These are phyloP conservation scores for slime mould (Dictyostelium discoideum) DNA, from an alignment of 78 protist species.

Conservation along the genomic window DNA sequence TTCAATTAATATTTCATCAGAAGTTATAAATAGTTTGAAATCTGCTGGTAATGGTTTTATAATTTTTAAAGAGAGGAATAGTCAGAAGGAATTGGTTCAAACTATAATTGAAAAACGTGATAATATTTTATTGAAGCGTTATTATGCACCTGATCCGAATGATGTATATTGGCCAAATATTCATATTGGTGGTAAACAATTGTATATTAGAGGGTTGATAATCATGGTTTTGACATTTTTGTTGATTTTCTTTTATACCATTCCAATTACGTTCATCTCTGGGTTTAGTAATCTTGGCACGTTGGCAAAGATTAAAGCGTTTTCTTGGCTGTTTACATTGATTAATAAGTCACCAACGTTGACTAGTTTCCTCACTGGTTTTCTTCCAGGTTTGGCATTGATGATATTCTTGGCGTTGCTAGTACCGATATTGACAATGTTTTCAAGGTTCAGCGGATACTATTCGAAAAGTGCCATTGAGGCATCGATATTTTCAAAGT, in stretches of 20 bases:
- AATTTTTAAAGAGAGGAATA: slow-evolving; percentile 2
- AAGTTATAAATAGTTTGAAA: not conserved
- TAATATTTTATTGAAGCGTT: not conserved
- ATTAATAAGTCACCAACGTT: not conserved
- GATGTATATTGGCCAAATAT: slow-evolving; percentile 47
- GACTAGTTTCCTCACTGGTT: slow-evolving; percentile 42
- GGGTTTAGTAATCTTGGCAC: slow-evolving; percentile 45
- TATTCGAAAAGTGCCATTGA: not conserved
- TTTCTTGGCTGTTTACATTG: slow-evolving; percentile 22
- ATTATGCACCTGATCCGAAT: slow-evolving; percentile 28
- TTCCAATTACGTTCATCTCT: slow-evolving; percentile 32
- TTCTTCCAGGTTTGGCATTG: slow-evolving; percentile 20
- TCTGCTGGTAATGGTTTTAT: slow-evolving; percentile 2
- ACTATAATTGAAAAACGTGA: not conserved
- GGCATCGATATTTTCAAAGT: slow-evolving; percentile 23
- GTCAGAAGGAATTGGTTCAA: not conserved
- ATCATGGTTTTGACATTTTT: not conserved
- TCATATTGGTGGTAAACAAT: slow-evolving; percentile 15
- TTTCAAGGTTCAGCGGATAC: not conserved
- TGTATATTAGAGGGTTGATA: not conserved
- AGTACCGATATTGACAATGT: not conserved
- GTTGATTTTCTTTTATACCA: slow-evolving; percentile 45
- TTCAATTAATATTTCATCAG: not conserved
- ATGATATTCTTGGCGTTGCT: slow-evolving; percentile 59
- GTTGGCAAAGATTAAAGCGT: slow-evolving; percentile 17